These are phyloP conservation scores for Pseudocercospora eumusae DNA, from an alignment of 2,329 filamentous ascomycete species.

Conservation along the genomic window DNA sequence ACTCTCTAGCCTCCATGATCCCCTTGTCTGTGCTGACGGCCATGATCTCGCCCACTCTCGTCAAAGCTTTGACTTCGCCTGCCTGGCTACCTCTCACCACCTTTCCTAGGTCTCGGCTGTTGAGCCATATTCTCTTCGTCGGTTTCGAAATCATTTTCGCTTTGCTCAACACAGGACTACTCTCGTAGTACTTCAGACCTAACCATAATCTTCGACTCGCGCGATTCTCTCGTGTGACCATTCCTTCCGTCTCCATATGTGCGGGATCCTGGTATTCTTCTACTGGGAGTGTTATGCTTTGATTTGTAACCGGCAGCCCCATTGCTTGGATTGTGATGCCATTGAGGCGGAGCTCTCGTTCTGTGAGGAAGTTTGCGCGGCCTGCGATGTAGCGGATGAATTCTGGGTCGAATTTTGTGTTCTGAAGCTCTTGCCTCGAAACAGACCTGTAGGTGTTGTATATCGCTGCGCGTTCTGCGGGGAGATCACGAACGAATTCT, in stretches of 20 bases:
- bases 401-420: conserved; percentile 22
- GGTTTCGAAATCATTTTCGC: conserved; percentile 71
- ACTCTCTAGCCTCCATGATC: conserved; percentile 79
- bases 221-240: conserved; percentile 59
- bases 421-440: conserved; percentile 21
- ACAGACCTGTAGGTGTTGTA: conserved; percentile 22
- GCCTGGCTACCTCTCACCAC: conserved; percentile 69
- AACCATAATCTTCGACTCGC: conserved; percentile 78
- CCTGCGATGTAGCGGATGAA: conserved; percentile 25
- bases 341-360: conserved; percentile 33
- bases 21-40: conserved; percentile 77
- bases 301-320: conserved; percentile 35
- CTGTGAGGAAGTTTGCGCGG: conserved; percentile 21
- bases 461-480: conserved; percentile 15
- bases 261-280: conserved; percentile 33
- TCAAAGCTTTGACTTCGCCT: conserved; percentile 69
- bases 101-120: conserved; percentile 61
- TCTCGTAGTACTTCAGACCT: conserved; percentile 86
- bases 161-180: conserved; percentile 71
- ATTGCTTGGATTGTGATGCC: conserved; percentile 37
- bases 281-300: conserved; percentile 33
- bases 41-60: conserved; percentile 75
- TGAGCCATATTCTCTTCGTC: conserved; percentile 68
- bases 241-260: conserved; percentile 35
- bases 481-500: conserved; percentile 18